A percentile compares a stretch with the other conserved stretches of the same genome.
phyloP scores from a whole-genome alignment of 2,329 filamentous ascomycete species.

The Chalaropsis thielavioides region DNA sequence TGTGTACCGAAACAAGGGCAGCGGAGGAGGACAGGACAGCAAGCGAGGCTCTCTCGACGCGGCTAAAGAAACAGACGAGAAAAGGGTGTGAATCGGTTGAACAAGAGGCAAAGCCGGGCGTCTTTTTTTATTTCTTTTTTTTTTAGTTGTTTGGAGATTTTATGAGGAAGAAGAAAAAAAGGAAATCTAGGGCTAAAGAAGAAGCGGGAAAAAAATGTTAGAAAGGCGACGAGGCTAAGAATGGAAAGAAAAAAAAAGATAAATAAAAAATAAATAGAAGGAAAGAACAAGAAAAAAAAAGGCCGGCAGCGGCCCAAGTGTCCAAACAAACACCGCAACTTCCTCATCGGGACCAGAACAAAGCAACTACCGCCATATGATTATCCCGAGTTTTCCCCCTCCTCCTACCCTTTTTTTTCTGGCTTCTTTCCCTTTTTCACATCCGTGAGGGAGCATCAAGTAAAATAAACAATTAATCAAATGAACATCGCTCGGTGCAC shows the following conservation, averaged over 20 bases:
- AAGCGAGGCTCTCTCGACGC: background rate
- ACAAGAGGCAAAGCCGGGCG: background rate
- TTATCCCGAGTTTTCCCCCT: slow-evolving; percentile 3
- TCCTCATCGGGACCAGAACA: background rate
- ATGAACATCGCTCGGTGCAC: no score
- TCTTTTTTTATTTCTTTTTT: no score
- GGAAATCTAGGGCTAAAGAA: background rate
- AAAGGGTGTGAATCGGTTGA: background rate
- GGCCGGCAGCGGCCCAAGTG: slow-evolving; percentile 1
- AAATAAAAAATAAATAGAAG: background rate
- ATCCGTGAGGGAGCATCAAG: background rate
- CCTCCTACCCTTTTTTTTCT: background rate
- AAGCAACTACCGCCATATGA: slow-evolving; percentile 2
- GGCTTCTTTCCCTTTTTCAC: background rate
- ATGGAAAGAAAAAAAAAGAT: background rate
- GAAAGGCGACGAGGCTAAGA: background rate
- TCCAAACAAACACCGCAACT: slow-evolving; percentile 6
- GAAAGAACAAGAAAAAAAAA: slow-evolving; percentile 1
- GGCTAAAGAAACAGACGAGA: background rate
- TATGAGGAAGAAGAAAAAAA: background rate
- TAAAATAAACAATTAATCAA: no score
- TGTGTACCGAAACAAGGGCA: background rate
- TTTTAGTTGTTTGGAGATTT: background rate
- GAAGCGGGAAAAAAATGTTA: background rate
- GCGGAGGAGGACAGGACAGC: background rate